Evolutionary conservation across 1,284 basidiomycete genomes (phyloP).

Genomic region (Pisolithus thermaeus): DNA sequence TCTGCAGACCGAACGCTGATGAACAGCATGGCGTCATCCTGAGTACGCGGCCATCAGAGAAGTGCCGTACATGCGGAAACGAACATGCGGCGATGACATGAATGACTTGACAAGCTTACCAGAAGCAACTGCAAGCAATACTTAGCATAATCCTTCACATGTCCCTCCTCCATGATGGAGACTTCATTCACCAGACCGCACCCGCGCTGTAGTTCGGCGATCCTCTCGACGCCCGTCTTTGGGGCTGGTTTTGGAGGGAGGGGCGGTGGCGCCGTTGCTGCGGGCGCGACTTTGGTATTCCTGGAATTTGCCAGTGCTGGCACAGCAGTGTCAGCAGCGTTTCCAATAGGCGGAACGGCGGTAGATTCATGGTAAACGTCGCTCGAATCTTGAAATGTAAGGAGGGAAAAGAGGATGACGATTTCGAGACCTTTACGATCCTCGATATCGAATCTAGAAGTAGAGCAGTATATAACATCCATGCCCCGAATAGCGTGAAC

Average conservation of each 20-base stretch:
- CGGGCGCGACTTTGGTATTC: not conserved
- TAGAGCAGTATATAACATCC: not conserved
- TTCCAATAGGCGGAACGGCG: constrained; percentile 6
- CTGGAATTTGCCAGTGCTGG: constrained; percentile 5
- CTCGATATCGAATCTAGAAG: constrained; percentile 68
- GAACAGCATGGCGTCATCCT: constrained; percentile 79
- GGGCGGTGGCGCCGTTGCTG: constrained; percentile 25
- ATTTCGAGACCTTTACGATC: constrained; percentile 83
- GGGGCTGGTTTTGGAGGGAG: constrained; percentile 58
- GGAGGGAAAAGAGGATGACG: constrained; percentile 64
- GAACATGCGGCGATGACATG: not conserved
- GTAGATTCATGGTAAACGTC: constrained; percentile 44
- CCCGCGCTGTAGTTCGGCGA: constrained; percentile 60
- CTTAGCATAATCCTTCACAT: constrained; percentile 58
- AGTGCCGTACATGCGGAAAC: not conserved
- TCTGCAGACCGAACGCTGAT: constrained; percentile 64
- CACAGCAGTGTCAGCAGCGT: constrained; percentile 9
- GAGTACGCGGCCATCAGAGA: not conserved
- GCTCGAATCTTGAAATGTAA: constrained; percentile 72
- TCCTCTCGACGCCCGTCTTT: constrained; percentile 57
- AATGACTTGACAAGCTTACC: constrained; percentile 30
- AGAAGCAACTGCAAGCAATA: constrained; percentile 62
- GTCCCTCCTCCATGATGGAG: constrained; percentile 60
- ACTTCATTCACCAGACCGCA: constrained; percentile 71
- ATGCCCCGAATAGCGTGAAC: not conserved